phyloP scores from a whole-genome alignment of 2,329 filamentous ascomycete species.

The Nemania serpens region DNA sequence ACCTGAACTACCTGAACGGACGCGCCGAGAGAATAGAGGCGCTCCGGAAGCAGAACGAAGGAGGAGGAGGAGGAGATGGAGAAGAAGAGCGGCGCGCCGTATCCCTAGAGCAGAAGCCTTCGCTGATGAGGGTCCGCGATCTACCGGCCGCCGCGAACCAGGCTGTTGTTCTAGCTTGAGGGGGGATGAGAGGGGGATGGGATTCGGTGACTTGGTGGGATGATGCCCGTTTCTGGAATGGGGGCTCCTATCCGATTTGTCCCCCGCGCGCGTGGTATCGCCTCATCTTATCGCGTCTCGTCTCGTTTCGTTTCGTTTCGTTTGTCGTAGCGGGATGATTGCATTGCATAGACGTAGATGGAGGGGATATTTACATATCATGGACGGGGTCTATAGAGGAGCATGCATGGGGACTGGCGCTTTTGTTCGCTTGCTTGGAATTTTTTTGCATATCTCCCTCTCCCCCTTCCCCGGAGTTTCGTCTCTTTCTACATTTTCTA shows the following conservation, averaged over 20 bases:
- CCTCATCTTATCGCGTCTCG: no score
- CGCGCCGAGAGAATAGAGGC: constrained; percentile 65
- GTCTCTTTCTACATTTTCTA: no score
- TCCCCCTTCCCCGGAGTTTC: no score
- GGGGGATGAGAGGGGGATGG: not conserved
- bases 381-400: not conserved
- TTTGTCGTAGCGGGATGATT: constrained; percentile 1
- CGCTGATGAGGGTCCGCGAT: no score
- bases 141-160: not conserved
- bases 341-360: constrained; percentile 3
- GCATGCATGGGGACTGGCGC: not conserved
- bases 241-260: no score
- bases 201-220: not conserved
- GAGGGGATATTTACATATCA: not conserved
- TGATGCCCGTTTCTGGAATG: no score
- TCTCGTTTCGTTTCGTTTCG: not conserved
- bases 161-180: not conserved
- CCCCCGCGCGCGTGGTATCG: no score
- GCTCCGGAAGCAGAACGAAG: not conserved
- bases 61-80: not conserved
- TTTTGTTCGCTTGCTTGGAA: not conserved
- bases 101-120: no score
- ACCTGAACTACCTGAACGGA: constrained; percentile 80
- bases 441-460: no score
- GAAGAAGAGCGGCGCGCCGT: not conserved